Conservation (phyloP, 345 rosid species). For the Aquilaria sinensis region DNA sequence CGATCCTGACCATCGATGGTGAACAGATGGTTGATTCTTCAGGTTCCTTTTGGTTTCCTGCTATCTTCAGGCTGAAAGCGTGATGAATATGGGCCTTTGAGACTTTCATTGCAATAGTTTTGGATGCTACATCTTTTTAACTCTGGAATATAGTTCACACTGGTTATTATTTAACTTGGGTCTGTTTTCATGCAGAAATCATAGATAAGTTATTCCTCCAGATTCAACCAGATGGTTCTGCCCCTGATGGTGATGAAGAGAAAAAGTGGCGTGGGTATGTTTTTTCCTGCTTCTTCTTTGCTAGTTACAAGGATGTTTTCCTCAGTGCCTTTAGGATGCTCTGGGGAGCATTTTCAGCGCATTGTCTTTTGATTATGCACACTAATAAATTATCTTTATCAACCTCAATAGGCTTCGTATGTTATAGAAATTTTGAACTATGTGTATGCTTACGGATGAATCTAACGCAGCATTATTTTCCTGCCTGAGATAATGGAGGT, state of each 20-base stretch:
- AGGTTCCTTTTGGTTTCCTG: conserved; percentile 32
- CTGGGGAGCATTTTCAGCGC: too few relatives aligned
- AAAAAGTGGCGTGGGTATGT: conserved; percentile 71
- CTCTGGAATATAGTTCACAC: background rate
- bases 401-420: too few relatives aligned
- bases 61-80: background rate
- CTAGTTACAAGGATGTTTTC: background rate
- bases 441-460: too few relatives aligned
- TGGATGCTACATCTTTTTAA: background rate
- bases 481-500: too few relatives aligned
- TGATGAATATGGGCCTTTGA: too few relatives aligned
- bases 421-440: too few relatives aligned
- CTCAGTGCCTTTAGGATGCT: background rate
- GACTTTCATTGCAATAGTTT: background rate
- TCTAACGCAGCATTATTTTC: too few relatives aligned
- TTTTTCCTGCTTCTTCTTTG: background rate
- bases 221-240: conserved; percentile 48
- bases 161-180: background rate
- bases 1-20: conserved; percentile 71
- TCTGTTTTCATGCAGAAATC: conserved; percentile 44
- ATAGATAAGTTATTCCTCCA: conserved; percentile 46
- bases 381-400: too few relatives aligned
- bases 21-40: conserved; percentile 89
- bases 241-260: conserved; percentile 54
- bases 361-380: too few relatives aligned